Conservation (phyloP, 257 asterid species). For the Solanum sparsipilum region DNA sequence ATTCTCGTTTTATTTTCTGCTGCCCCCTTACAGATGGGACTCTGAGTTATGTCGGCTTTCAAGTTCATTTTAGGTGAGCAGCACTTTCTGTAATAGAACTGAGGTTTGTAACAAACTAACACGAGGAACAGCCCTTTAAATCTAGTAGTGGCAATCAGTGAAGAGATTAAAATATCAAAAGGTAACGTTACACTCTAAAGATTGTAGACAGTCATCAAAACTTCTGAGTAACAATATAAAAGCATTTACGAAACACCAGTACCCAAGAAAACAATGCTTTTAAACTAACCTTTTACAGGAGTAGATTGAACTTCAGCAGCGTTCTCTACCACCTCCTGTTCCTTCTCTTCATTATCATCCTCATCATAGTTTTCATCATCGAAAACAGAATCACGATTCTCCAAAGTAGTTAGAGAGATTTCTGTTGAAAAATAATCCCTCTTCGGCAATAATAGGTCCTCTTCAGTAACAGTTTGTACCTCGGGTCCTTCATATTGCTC, state of each 20-base stretch:
- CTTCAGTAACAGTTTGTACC: slow-evolving; percentile 79
- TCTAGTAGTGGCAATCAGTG: neutral
- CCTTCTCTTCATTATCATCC: slow-evolving; percentile 49
- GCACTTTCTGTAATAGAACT: neutral
- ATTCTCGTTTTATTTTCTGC: neutral
- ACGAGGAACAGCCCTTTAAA: neutral
- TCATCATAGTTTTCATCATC: slow-evolving; percentile 97
- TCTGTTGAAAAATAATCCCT: slow-evolving; percentile 53
- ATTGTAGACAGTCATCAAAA: neutral
- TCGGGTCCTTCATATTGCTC: slow-evolving; percentile 99
- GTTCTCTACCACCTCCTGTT: slow-evolving; percentile 34
- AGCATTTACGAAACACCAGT: neutral
- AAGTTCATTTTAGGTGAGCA: neutral
- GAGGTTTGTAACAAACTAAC: neutral
- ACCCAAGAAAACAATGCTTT: neutral
- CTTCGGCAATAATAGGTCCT: slow-evolving; percentile 74
- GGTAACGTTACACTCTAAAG: neutral
- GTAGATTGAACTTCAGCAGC: slow-evolving; percentile 22
- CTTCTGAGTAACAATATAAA: neutral
- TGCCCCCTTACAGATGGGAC: neutral
- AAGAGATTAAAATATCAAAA: neutral
- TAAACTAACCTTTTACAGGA: slow-evolving; percentile 43
- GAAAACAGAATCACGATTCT: slow-evolving; percentile 47
- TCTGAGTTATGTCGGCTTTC: neutral
- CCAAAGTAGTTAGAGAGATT: slow-evolving; percentile 44